phyloP scores from a whole-genome alignment of 768 basidiomycete genomes.

The Kwoniella bestiolae region DNA sequence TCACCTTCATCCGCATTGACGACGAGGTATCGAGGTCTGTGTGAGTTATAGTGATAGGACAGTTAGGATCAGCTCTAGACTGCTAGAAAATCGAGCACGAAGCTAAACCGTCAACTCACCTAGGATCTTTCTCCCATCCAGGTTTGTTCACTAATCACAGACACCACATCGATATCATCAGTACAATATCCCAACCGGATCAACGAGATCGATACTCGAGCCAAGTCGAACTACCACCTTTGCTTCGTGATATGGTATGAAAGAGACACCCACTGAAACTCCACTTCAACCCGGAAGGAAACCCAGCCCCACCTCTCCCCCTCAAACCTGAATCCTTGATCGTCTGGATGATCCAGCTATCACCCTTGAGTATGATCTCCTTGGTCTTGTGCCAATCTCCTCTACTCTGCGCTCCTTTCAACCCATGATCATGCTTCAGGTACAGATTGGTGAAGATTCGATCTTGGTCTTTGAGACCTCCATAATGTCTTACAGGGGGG shows the following conservation, averaged over 20 bases:
- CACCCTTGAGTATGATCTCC: slow-evolving; percentile 91
- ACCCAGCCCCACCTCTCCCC: slow-evolving; percentile 95
- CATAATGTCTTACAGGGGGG: slow-evolving; percentile 86
- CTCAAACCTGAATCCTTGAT: slow-evolving; percentile 95
- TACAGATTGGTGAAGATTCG: slow-evolving; percentile 82
- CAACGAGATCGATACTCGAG: no score
- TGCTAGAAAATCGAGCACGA: neutral
- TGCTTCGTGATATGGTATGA: no score
- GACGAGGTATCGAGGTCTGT: slow-evolving; percentile 89
- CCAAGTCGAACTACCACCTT: no score
- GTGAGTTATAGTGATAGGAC: neutral
- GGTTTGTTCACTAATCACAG: slow-evolving; percentile 89
- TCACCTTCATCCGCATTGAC: slow-evolving; percentile 99
- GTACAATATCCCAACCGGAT: neutral
- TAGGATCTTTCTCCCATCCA: slow-evolving; percentile 91
- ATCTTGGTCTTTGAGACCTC: slow-evolving; percentile 80
- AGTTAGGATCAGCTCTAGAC: neutral
- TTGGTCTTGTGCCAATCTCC: slow-evolving; percentile 99
- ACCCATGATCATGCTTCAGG: slow-evolving; percentile 82
- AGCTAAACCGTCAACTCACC: slow-evolving; percentile 60
- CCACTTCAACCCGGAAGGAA: slow-evolving; percentile 96
- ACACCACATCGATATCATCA: neutral
- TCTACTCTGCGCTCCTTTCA: slow-evolving; percentile 90
- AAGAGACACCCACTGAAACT: slow-evolving; percentile 44
- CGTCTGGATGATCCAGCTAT: slow-evolving; percentile 94